Conservation (phyloP, 2,329 filamentous ascomycete genomes). For the Didymella exigua region DNA sequence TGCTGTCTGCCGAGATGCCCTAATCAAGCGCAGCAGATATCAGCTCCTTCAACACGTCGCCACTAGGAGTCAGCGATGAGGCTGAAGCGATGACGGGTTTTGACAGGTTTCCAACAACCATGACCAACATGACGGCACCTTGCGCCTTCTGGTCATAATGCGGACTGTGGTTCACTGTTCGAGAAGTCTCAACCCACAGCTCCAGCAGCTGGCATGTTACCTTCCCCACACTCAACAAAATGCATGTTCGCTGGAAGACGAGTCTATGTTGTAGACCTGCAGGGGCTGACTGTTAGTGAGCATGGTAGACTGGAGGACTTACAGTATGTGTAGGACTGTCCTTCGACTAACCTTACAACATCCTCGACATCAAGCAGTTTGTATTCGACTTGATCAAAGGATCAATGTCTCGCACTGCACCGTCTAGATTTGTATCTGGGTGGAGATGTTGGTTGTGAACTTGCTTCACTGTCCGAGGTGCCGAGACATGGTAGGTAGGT, state of each 20-base stretch:
- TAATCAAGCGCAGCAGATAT: neutral
- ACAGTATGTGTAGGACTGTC: neutral
- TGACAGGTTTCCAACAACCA: neutral
- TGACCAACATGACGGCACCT: neutral
- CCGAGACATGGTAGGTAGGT: neutral
- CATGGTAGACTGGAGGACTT: neutral
- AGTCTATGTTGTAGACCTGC: neutral
- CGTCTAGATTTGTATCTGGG: neutral
- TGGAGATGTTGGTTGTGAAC: neutral
- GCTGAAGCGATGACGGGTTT: neutral
- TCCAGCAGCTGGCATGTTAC: neutral
- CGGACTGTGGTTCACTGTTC: neutral
- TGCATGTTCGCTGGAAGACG: constrained; percentile 1
- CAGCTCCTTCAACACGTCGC: neutral
- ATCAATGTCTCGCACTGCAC: no score
- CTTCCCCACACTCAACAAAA: constrained; percentile 14
- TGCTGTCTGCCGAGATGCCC: neutral
- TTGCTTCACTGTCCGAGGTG: neutral
- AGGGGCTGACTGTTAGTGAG: neutral
- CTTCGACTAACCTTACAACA: neutral
- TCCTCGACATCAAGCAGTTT: neutral
- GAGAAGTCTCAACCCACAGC: neutral
- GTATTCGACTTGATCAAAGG: neutral
- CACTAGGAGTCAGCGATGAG: neutral
- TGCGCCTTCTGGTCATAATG: neutral